Conservation (phyloP, 495 filamentous ascomycete species). For the Penicillium egyptiacum region DNA sequence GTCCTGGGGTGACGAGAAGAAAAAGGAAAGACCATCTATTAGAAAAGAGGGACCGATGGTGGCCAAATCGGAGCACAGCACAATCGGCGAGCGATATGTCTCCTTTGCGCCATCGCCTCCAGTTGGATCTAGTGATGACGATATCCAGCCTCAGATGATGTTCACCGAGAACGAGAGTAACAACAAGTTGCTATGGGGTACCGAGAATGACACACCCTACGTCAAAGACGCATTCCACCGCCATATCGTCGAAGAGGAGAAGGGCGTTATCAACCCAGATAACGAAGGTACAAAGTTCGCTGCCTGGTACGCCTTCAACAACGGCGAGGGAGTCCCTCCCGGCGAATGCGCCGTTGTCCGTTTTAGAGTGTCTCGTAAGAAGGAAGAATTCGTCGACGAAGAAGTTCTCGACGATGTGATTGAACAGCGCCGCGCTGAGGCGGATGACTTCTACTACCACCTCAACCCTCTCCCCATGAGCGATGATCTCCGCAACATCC, state of each 20-base stretch:
- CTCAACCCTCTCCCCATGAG: constrained; percentile 93
- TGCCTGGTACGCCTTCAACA: constrained; percentile 90
- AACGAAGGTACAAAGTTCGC: constrained; percentile 83
- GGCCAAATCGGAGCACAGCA: constrained; percentile 70
- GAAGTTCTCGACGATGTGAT: constrained; percentile 90
- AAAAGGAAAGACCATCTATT: constrained; percentile 73
- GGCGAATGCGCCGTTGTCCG: constrained; percentile 94
- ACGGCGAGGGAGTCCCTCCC: constrained; percentile 79
- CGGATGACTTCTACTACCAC: constrained; percentile 92
- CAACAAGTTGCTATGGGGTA: constrained; percentile 69
- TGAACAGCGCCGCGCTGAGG: constrained; percentile 78
- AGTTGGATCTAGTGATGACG: constrained; percentile 69
- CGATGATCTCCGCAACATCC: constrained; percentile 92
- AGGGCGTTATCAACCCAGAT: constrained; percentile 75
- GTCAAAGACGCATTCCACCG: constrained; percentile 96
- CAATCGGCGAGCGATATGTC: constrained; percentile 78
- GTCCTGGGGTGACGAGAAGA: constrained; percentile 79
- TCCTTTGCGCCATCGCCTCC: constrained; percentile 89
- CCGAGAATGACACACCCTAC: constrained; percentile 74
- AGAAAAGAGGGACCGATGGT: constrained; percentile 60
- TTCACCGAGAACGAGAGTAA: constrained; percentile 98
- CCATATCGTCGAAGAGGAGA: constrained; percentile 79
- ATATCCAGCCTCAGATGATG: constrained; percentile 77
- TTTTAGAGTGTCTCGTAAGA: constrained; percentile 76
- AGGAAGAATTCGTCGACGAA: constrained; percentile 80